A percentile compares a stretch with the other conserved stretches of the same genome.
phyloP scores from a whole-genome alignment of 768 basidiomycete genomes.

The Boletellus ananiceps region DNA sequence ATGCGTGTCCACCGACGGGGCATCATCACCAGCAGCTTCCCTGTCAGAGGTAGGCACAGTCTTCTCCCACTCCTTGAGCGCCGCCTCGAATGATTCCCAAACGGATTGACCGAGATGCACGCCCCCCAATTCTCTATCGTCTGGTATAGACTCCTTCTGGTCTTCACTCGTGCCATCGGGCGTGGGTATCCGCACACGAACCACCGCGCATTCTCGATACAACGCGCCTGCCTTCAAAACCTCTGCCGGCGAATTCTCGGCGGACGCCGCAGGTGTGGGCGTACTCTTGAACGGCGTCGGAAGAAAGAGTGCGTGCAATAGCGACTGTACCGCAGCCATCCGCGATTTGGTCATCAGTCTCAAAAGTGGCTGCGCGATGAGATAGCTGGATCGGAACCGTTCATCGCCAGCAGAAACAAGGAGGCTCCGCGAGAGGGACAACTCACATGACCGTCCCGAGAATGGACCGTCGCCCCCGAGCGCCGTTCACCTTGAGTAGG shows the following conservation, averaged over 20 bases:
- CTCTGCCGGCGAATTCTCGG: slow-evolving; percentile 42
- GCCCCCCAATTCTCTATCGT: slow-evolving; percentile 70
- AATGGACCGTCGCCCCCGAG: slow-evolving; percentile 35
- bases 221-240: slow-evolving; percentile 73
- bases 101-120: slow-evolving; percentile 62
- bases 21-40: slow-evolving; percentile 20
- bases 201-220: slow-evolving; percentile 72
- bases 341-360: slow-evolving; percentile 69
- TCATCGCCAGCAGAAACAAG: no score
- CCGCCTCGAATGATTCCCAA: slow-evolving; percentile 73
- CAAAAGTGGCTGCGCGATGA: slow-evolving; percentile 62
- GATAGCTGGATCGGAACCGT: slow-evolving; percentile 44
- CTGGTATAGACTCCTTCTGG: slow-evolving; percentile 39
- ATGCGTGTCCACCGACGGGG: slow-evolving; percentile 22
- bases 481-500: slow-evolving; percentile 24
- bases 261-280: slow-evolving; percentile 15
- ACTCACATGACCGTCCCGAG: slow-evolving; percentile 50
- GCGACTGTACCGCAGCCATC: slow-evolving; percentile 57
- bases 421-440: no score
- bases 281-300: slow-evolving; percentile 71
- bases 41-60: slow-evolving; percentile 19
- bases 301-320: slow-evolving; percentile 79
- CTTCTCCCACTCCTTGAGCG: slow-evolving; percentile 64
- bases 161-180: slow-evolving; percentile 22
- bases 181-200: slow-evolving; percentile 39